Conservation (phyloP, 208 protist genomes). For the Leishmania tropica region DNA sequence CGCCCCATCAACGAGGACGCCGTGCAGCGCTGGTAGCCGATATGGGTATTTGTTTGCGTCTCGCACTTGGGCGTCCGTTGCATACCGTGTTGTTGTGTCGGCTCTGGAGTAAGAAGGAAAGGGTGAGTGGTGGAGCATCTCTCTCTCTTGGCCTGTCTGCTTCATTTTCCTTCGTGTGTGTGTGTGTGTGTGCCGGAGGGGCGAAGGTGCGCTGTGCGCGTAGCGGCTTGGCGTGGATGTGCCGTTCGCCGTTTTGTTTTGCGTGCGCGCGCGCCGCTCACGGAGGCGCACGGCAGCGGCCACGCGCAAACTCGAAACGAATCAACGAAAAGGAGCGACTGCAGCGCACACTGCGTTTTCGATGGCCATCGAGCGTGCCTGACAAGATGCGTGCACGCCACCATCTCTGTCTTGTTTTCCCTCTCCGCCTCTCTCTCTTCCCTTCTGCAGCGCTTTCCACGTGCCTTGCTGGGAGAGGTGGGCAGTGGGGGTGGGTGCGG, state of each 20-base stretch:
- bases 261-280: not conserved
- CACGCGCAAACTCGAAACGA: no score
- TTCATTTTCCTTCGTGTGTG: not conserved
- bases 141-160: not conserved
- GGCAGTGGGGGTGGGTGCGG: not conserved
- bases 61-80: not conserved
- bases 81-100: not conserved
- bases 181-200: not conserved
- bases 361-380: not conserved
- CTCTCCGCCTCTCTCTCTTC: not conserved
- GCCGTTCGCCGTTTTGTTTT: not conserved
- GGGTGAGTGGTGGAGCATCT: not conserved
- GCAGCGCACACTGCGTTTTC: not conserved
- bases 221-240: not conserved
- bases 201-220: not conserved
- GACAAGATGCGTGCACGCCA: not conserved
- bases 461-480: not conserved
- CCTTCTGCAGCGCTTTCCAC: not conserved
- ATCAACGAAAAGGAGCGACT: not conserved
- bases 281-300: not conserved
- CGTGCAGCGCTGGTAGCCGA: conserved; percentile 55
- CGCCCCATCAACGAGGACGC: conserved; percentile 76
- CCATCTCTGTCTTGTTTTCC: not conserved
- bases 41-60: not conserved
- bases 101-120: not conserved